Evolutionary conservation across 345 rosid species (phyloP).

Genomic region (Capsella bursapastoris): DNA sequence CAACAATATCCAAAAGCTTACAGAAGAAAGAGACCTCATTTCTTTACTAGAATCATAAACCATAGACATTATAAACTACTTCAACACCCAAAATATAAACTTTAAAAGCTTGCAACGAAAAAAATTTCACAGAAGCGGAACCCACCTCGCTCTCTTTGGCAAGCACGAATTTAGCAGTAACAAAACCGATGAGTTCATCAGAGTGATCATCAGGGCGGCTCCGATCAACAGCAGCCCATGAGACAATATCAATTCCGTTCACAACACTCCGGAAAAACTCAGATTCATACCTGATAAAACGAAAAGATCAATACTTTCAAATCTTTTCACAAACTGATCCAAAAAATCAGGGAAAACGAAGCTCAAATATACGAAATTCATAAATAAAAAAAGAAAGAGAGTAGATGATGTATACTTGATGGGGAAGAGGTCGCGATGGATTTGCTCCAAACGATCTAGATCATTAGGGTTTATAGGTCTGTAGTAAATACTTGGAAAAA

Average conservation of each 20-base stretch:
- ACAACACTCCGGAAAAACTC: constrained; percentile 85
- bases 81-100: not conserved
- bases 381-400: not conserved
- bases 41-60: not conserved
- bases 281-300: constrained; percentile 67
- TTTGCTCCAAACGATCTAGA: constrained; percentile 62
- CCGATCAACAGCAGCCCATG: constrained; percentile 92
- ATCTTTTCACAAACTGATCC: not conserved
- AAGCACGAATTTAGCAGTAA: constrained; percentile 70
- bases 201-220: constrained; percentile 58
- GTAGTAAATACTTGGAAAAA: constrained; percentile 60
- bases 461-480: constrained; percentile 71
- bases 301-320: constrained; percentile 15
- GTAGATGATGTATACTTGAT: constrained; percentile 53
- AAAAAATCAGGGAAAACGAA: constrained; percentile 1
- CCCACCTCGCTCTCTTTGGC: constrained; percentile 86
- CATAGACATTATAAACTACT: not conserved
- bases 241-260: constrained; percentile 65
- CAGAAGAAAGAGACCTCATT: not conserved
- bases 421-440: constrained; percentile 75
- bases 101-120: constrained; percentile 4
- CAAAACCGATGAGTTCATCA: constrained; percentile 88
- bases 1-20: too few species aligned
- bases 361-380: not conserved
- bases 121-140: not conserved